Conservation (phyloP, 768 basidiomycete species). For the Hygrophorus russula region DNA sequence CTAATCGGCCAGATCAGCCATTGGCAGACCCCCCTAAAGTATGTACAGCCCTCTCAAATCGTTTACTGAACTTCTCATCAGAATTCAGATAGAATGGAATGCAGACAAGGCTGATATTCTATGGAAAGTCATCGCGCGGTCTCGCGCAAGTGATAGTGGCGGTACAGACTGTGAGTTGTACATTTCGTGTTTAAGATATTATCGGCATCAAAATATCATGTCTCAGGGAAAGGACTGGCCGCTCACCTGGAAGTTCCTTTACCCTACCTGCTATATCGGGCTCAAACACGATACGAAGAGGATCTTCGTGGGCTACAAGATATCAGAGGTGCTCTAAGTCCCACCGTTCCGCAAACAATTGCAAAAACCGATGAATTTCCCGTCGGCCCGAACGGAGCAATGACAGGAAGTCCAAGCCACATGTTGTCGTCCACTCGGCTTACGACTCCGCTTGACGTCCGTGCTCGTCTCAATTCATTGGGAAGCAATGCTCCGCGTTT, state of each 20-base stretch:
- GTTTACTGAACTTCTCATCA: slow-evolving; percentile 6
- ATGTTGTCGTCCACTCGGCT: slow-evolving; percentile 33
- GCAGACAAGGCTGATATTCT: slow-evolving; percentile 73
- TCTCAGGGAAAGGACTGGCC: slow-evolving; percentile 73
- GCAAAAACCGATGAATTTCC: slow-evolving; percentile 17
- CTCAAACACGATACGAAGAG: slow-evolving; percentile 76
- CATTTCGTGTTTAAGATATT: too few relatives aligned
- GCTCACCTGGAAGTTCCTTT: slow-evolving; percentile 71
- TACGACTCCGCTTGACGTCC: slow-evolving; percentile 49
- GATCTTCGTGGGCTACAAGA: slow-evolving; percentile 72
- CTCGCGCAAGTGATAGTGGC: slow-evolving; percentile 58
- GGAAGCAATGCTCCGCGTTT: slow-evolving; percentile 40
- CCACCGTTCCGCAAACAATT: slow-evolving; percentile 27
- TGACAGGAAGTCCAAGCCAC: slow-evolving; percentile 20
- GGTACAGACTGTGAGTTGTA: slow-evolving; percentile 65
- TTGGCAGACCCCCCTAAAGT: slow-evolving; percentile 59
- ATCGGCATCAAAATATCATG: slow-evolving; percentile 5
- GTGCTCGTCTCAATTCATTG: slow-evolving; percentile 62
- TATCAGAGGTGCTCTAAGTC: slow-evolving; percentile 50
- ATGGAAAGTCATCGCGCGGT: slow-evolving; percentile 80
- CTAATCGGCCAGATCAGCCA: slow-evolving; percentile 64
- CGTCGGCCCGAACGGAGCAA: slow-evolving; percentile 17
- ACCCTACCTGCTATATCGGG: slow-evolving; percentile 77
- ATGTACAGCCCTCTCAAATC: slow-evolving; percentile 5
- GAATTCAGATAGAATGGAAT: slow-evolving; percentile 70